phyloP scores from a whole-genome alignment of 2,329 filamentous ascomycete species.

The Boeremia lycopersici region DNA sequence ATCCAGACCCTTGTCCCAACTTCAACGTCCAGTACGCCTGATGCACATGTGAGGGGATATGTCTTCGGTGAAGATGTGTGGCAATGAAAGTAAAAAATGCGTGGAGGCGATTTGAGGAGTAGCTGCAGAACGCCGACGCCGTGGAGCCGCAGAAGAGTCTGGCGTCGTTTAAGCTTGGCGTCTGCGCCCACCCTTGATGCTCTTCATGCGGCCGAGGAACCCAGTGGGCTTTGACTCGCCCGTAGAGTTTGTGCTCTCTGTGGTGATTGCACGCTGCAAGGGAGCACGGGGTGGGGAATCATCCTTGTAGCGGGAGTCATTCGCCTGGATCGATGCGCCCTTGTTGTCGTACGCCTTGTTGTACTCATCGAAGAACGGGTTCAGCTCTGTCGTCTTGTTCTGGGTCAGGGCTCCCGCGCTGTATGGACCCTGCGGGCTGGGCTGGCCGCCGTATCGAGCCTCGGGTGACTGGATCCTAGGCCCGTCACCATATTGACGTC shows the following conservation, averaged over 20 bases:
- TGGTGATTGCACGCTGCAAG: constrained; percentile 40
- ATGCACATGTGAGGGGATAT: constrained; percentile 24
- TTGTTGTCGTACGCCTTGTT: constrained; percentile 70
- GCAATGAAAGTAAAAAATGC: constrained; percentile 25
- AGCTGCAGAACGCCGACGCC: not conserved
- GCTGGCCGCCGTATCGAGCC: constrained; percentile 55
- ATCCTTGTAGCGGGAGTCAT: constrained; percentile 44
- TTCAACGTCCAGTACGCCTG: constrained; percentile 22
- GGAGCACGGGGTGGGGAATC: constrained; percentile 40
- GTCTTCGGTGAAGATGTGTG: constrained; percentile 19
- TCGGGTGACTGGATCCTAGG: constrained; percentile 54
- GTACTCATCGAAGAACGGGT: constrained; percentile 84
- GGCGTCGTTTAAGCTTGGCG: constrained; percentile 35
- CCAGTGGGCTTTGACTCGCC: constrained; percentile 37
- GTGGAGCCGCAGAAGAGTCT: not conserved
- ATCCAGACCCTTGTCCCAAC: constrained; percentile 28
- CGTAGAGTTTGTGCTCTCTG: constrained; percentile 38
- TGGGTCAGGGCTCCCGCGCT: constrained; percentile 49
- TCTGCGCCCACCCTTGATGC: constrained; percentile 45
- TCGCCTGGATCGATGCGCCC: constrained; percentile 61
- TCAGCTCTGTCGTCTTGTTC: constrained; percentile 56
- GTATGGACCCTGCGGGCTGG: constrained; percentile 38
- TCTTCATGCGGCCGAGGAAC: constrained; percentile 48
- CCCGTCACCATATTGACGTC: constrained; percentile 60
- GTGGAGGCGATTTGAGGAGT: not conserved